Conservation (phyloP, 2,329 filamentous ascomycete species). For the Alternaria gansuensis region DNA sequence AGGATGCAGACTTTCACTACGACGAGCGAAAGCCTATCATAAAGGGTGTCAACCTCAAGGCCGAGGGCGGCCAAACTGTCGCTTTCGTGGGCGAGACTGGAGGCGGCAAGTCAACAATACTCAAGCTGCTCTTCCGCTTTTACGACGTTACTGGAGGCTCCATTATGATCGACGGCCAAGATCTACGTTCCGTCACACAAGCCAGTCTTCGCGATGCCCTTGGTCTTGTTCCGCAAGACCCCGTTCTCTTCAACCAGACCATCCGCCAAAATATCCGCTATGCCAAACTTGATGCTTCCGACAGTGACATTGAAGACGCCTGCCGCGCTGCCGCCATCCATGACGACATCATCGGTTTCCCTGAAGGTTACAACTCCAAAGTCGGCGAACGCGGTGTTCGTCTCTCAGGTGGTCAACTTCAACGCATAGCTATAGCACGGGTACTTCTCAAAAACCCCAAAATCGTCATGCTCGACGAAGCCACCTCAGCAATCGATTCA, state of each 20-base stretch:
- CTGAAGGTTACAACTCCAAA: constrained; percentile 54
- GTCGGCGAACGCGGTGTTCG: constrained; percentile 54
- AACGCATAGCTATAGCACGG: constrained; percentile 74
- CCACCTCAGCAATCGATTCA: constrained; percentile 86
- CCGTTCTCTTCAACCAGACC: constrained; percentile 70
- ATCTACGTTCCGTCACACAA: constrained; percentile 67
- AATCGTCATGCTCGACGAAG: constrained; percentile 85
- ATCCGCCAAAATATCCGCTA: constrained; percentile 73
- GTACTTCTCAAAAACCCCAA: constrained; percentile 82
- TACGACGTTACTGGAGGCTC: constrained; percentile 66
- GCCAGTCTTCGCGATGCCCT: constrained; percentile 66
- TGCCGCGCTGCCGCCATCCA: constrained; percentile 71
- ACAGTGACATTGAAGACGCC: constrained; percentile 67
- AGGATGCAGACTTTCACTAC: constrained; percentile 65
- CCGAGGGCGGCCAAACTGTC: constrained; percentile 63
- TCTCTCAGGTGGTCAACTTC: constrained; percentile 71
- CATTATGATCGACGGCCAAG: constrained; percentile 67
- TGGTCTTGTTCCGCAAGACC: constrained; percentile 72
- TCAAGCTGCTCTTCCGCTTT: constrained; percentile 68
- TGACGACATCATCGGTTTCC: constrained; percentile 68
- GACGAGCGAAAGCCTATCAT: constrained; percentile 63
- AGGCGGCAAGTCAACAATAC: constrained; percentile 68
- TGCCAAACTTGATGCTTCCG: constrained; percentile 67
- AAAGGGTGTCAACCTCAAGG: constrained; percentile 59
- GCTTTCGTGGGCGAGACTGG: constrained; percentile 71